Evolutionary conservation across 2,329 filamentous ascomycete species (phyloP).

Genomic region (Arachnopeziza araneosa): DNA sequence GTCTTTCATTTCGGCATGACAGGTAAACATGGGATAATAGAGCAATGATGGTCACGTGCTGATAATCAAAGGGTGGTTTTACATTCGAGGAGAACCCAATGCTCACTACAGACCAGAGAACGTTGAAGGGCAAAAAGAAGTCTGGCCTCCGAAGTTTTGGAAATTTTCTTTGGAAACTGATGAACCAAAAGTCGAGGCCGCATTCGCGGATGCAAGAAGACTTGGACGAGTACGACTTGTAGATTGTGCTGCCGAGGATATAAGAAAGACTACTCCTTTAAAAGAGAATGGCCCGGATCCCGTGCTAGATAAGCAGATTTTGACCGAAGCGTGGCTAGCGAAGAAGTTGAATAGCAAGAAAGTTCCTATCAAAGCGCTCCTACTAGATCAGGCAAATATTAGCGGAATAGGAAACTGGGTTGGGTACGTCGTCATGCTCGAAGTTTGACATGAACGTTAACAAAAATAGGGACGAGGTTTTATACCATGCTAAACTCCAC

Average conservation of each 20-base stretch:
- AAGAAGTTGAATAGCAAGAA: conserved; percentile 67
- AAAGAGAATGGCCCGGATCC: conserved; percentile 94
- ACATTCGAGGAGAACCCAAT: conserved; percentile 73
- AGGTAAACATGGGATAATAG: conserved; percentile 33
- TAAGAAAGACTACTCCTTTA: conserved; percentile 70
- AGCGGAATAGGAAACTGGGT: conserved; percentile 98
- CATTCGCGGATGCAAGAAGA: conserved; percentile 79
- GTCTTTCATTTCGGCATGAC: conserved; percentile 84
- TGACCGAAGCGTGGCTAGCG: conserved; percentile 73
- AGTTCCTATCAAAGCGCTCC: conserved; percentile 81
- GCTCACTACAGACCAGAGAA: conserved; percentile 70
- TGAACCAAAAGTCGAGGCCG: conserved; percentile 53
- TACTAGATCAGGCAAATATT: conserved; percentile 83
- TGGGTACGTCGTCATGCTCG: conserved; percentile 42
- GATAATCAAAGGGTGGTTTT: conserved; percentile 61
- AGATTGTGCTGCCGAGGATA: conserved; percentile 69
- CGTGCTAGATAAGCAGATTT: conserved; percentile 69
- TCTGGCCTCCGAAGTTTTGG: conserved; percentile 86
- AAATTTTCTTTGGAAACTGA: conserved; percentile 74
- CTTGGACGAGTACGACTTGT: conserved; percentile 77
- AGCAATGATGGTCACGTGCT: conserved; percentile 2
- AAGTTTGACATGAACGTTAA: neutral
- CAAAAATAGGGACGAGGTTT: conserved; percentile 65
- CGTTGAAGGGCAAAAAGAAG: conserved; percentile 42
- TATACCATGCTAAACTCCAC: conserved; percentile 84